Evolutionary conservation across 2,329 filamentous ascomycete genomes (phyloP).

Genomic region (Sporothrix euskadiensis): DNA sequence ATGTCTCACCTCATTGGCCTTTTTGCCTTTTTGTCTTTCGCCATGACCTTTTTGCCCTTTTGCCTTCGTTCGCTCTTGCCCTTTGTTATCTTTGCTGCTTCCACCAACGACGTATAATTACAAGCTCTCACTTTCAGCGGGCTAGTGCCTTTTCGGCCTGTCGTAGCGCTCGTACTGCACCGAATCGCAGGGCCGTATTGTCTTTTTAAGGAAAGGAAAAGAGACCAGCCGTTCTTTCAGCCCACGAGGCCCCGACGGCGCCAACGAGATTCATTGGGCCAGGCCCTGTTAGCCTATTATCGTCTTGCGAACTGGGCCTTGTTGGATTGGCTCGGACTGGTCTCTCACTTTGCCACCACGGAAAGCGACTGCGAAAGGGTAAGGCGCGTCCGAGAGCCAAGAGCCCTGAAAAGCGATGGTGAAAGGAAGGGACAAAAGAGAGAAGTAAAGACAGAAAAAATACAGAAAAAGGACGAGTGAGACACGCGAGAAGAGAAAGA

Average conservation of each 20-base stretch:
- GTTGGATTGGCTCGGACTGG: neutral
- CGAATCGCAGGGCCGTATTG: neutral
- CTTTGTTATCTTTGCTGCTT: neutral
- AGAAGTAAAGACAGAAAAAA: too few relatives aligned
- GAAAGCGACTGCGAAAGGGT: conserved; percentile 17
- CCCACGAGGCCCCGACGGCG: neutral
- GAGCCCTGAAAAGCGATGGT: neutral
- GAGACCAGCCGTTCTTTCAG: neutral
- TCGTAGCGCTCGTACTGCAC: neutral
- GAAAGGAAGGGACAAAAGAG: neutral
- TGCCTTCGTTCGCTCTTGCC: neutral
- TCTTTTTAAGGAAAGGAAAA: neutral
- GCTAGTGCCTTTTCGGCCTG: neutral
- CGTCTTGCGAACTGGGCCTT: neutral
- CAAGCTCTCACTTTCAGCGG: neutral
- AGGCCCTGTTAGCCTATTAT: conserved; percentile 1
- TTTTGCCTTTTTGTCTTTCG: neutral
- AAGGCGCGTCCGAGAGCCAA: conserved; percentile 34
- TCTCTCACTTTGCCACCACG: conserved; percentile 20
- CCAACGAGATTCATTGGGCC: neutral
- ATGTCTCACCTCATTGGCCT: neutral
- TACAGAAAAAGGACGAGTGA: neutral
- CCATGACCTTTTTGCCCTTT: neutral
- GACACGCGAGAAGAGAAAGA: neutral
- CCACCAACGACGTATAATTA: neutral